phyloP scores from a whole-genome alignment of 2,329 filamentous ascomycete species.

The Ophiostoma himal-ulmi region DNA sequence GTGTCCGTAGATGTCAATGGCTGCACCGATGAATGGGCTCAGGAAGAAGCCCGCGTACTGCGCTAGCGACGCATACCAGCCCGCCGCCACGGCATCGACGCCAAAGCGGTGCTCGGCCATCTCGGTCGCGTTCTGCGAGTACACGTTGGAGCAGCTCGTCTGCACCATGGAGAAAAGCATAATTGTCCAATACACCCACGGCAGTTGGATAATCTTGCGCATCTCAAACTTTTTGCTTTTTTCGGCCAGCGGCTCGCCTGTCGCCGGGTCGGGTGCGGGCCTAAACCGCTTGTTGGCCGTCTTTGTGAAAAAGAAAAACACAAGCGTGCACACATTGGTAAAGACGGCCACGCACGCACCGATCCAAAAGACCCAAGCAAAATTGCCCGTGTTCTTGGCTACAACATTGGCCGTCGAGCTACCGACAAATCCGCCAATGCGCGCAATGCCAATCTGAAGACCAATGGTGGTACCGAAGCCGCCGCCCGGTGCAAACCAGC shows the following conservation, averaged over 20 bases:
- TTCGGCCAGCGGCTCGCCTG: slow-evolving; percentile 9
- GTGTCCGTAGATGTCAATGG: neutral
- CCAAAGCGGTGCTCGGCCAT: slow-evolving; percentile 7
- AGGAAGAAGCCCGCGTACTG: slow-evolving; percentile 11
- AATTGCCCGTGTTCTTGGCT: neutral
- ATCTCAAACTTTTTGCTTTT: slow-evolving; percentile 1
- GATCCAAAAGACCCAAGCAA: slow-evolving; percentile 11
- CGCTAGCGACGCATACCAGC: slow-evolving; percentile 4
- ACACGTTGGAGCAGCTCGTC: slow-evolving; percentile 4
- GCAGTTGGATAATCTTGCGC: slow-evolving; percentile 2
- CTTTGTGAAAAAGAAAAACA: slow-evolving; percentile 2
- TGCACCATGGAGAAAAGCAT: neutral
- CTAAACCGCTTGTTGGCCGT: slow-evolving; percentile 1
- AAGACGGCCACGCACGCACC: slow-evolving; percentile 1
- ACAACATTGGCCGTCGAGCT: slow-evolving; percentile 1
- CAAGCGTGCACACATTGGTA: neutral
- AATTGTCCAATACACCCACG: neutral
- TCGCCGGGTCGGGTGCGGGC: neutral
- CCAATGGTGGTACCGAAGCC: slow-evolving; percentile 5
- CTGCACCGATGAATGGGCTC: neutral
- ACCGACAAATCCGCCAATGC: neutral
- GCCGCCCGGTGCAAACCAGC: slow-evolving; percentile 4
- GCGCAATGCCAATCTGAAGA: neutral
- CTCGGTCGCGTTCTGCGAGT: slow-evolving; percentile 5
- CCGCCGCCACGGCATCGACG: neutral